Percentiles rank a stretch among this genome's conserved stretches.
phyloP scores from a whole-genome alignment of 305 asterid species.

The Fraxinus floribunda region DNA sequence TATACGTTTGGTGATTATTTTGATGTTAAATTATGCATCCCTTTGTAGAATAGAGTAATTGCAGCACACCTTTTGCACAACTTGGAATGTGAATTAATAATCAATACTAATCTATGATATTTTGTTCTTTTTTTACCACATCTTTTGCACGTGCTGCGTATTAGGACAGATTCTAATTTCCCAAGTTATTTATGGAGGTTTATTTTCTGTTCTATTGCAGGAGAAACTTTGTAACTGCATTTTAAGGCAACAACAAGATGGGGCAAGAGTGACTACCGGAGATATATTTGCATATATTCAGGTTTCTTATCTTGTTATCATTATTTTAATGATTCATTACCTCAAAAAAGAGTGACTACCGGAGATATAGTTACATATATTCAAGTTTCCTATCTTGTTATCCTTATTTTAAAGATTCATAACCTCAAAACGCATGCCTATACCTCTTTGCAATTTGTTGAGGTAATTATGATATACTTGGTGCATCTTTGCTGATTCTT shows the following conservation, averaged over 20 bases:
- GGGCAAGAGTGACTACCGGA: conserved; percentile 65
- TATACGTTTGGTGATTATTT: background rate
- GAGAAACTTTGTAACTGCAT: conserved; percentile 83
- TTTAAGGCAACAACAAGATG: conserved; percentile 86
- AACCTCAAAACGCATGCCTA: background rate
- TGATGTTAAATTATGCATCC: background rate
- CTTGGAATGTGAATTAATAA: background rate
- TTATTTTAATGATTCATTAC: background rate
- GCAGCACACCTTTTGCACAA: background rate
- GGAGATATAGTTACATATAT: conserved; percentile 62
- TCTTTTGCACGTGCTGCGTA: background rate
- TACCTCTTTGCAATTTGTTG: background rate
- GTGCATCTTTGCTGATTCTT: background rate
- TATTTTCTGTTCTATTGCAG: conserved; percentile 31
- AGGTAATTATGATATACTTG: background rate
- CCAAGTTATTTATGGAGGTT: background rate
- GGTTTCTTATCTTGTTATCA: conserved; percentile 37
- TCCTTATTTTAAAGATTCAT: background rate
- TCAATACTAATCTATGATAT: background rate
- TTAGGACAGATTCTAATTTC: background rate
- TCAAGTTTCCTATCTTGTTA: conserved; percentile 45
- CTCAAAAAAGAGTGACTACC: conserved; percentile 48
- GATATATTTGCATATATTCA: conserved; percentile 67
- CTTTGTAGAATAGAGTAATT: background rate
- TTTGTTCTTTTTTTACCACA: background rate